These are phyloP conservation scores for Fusarium sp. DNA, from an alignment of 2,329 filamentous ascomycete species.

Conservation along the genomic window DNA sequence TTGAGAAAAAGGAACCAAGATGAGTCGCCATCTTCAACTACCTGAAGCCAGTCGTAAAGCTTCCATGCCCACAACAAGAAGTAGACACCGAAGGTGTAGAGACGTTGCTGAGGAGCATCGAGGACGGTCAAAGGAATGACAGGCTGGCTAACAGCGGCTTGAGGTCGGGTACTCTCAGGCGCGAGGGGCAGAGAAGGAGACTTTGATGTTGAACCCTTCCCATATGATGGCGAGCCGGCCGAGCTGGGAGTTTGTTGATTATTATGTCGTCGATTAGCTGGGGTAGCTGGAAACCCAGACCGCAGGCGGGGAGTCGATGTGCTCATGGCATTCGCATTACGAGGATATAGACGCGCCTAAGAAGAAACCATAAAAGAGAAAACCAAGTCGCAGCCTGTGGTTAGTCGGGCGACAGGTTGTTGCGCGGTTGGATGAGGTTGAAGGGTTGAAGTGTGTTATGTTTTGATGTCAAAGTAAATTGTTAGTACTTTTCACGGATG, in stretches of 20 bases:
- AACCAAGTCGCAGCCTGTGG: conserved; percentile 15
- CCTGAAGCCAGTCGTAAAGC: conserved; percentile 83
- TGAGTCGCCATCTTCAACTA: conserved; percentile 83
- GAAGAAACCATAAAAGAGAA: conserved; percentile 32
- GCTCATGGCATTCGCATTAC: conserved; percentile 86
- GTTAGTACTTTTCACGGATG: conserved; percentile 41
- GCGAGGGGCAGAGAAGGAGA: conserved; percentile 58
- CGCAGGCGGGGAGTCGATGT: conserved; percentile 79
- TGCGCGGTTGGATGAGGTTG: conserved; percentile 33
- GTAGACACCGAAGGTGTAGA: conserved; percentile 88
- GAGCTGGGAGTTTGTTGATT: conserved; percentile 50
- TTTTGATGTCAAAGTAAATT: conserved; percentile 28
- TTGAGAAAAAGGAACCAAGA: conserved; percentile 94
- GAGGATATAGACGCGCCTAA: conserved; percentile 45
- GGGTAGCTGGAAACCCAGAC: conserved; percentile 84
- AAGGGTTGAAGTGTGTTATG: conserved; percentile 25
- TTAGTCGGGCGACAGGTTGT: conserved; percentile 15
- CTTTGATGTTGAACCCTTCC: conserved; percentile 45
- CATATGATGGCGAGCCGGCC: conserved; percentile 47
- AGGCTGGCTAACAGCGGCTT: conserved; percentile 59
- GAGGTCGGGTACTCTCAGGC: conserved; percentile 54
- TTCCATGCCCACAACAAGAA: conserved; percentile 81
- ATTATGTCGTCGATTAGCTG: conserved; percentile 59
- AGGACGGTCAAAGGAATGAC: conserved; percentile 84
- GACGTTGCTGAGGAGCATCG: conserved; percentile 89